Evolutionary conservation across 192 early-diverging fungal genomes (phyloP), one percentile per base, ranked within the genome.

Genomic region (Linnemannia hyalina): DNA sequence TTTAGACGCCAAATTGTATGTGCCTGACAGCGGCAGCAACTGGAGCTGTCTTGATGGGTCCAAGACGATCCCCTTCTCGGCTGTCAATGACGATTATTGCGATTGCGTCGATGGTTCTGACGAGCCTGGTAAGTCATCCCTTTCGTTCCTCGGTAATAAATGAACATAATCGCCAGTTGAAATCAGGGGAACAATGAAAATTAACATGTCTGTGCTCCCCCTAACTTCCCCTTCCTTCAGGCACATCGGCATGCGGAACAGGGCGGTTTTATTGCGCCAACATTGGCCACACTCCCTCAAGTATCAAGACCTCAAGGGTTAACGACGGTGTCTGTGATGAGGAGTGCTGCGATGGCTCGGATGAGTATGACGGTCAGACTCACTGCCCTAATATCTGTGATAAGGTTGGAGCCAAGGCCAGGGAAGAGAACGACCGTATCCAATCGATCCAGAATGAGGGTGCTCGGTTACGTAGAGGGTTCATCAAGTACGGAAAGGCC

Each of bases 81-180:
- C 93, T 3, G 93, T 99, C 55, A 99, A 99, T 74, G 97, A 99
- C 87, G 97, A 99, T 88, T 99, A 98, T 80, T 99, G 98, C 91
- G 97, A 99, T 89, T 99, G 98, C 81, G 36, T 90, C 55, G 98
- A 99, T 88, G 97, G 97, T 4, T 95, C 94, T 20, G 98, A 99
- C 86, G 98, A 99, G 83, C 97, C 97, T 35, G 98, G 96, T 95
- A 87, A 70, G 44, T 32, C 23, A 11, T 26, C 10, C 23, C 29
- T 29, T 68, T 49, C 36, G n/a, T 38, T 32, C 23, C 13, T 54
- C 22, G 55, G 23, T 22, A 76, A n/a, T 26, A 9, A 47, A 57
- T 20, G 2, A 52, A 20, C 18, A 20, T 6, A 52, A 52, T 52
- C 18, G 18, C 4, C 20, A 22, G 18, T 52, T 52, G 0, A 16